phyloP scores from a whole-genome alignment of 2,329 filamentous ascomycete species.

The Graphilbum sp. region DNA sequence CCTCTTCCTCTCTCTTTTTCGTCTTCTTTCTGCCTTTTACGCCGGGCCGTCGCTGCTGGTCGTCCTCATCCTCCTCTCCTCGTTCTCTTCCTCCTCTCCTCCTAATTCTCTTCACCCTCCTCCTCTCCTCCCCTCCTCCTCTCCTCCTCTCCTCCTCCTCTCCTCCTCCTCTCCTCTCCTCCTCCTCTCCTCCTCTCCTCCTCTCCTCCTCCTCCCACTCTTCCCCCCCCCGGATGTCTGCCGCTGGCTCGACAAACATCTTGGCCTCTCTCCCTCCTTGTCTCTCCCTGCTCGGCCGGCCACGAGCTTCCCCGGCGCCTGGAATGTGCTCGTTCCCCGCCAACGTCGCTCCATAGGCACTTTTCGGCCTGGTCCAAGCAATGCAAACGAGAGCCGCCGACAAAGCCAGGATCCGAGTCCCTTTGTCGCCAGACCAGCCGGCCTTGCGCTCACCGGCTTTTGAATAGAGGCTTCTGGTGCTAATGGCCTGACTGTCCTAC shows the following conservation, averaged over 20 bases:
- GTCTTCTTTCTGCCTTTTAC: neutral
- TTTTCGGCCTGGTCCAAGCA: no score
- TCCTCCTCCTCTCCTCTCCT: neutral
- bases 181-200: neutral
- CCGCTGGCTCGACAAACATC: constrained; percentile 4
- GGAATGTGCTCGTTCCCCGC: no score
- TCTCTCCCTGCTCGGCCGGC: neutral
- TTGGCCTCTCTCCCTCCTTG: neutral
- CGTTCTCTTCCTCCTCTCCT: neutral
- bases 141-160: neutral
- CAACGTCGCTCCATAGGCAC: no score
- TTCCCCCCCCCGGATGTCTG: neutral
- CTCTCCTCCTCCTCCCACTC: neutral
- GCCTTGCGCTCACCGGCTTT: no score
- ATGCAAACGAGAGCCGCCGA: no score
- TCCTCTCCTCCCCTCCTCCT: neutral
- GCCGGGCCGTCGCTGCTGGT: neutral
- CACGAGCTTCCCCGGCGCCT: neutral
- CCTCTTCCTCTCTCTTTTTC: no score
- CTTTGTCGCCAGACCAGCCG: no score
- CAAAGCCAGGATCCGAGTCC: no score
- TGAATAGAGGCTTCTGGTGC: no score
- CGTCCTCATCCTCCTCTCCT: neutral
- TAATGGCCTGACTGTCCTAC: no score
- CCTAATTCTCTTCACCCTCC: neutral